These are phyloP conservation scores for Byssoonygena ceratinophila DNA, from an alignment of 2,329 filamentous ascomycete species.

Conservation along the genomic window DNA sequence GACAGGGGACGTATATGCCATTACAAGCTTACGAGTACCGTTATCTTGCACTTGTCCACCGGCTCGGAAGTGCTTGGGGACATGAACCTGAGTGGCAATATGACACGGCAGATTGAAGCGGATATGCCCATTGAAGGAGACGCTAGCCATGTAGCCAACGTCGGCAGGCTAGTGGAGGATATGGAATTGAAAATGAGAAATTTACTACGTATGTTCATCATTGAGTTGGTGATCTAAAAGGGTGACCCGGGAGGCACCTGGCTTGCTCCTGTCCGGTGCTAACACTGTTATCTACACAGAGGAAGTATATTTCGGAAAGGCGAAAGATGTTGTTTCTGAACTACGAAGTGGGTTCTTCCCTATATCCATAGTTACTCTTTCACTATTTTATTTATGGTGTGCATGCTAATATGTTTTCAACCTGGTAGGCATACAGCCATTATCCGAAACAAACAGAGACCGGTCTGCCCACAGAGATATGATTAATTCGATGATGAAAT, in stretches of 20 bases:
- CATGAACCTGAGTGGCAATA: conserved; percentile 90
- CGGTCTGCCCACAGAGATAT: conserved; percentile 79
- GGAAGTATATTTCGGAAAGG: conserved; percentile 99
- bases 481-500: conserved; percentile 52
- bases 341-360: conserved; percentile 55
- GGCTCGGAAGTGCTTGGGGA: conserved; percentile 59
- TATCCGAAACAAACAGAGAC: conserved; percentile 77
- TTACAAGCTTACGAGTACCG: conserved; percentile 95
- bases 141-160: conserved; percentile 88
- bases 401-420: conserved; percentile 16
- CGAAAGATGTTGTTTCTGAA: conserved; percentile 95
- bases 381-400: neutral
- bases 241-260: neutral
- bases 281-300: conserved; percentile 36
- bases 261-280: neutral
- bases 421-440: conserved; percentile 53
- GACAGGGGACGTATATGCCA: conserved; percentile 85
- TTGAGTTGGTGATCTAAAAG: neutral
- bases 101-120: conserved; percentile 92
- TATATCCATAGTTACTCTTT: neutral
- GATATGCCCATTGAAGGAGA: conserved; percentile 84
- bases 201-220: conserved; percentile 52
- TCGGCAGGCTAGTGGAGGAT: conserved; percentile 88
- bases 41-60: conserved; percentile 78
- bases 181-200: conserved; percentile 99